Conservation (phyloP, 164 flowering plant genomes). For the Dillenia turbinata region DNA sequence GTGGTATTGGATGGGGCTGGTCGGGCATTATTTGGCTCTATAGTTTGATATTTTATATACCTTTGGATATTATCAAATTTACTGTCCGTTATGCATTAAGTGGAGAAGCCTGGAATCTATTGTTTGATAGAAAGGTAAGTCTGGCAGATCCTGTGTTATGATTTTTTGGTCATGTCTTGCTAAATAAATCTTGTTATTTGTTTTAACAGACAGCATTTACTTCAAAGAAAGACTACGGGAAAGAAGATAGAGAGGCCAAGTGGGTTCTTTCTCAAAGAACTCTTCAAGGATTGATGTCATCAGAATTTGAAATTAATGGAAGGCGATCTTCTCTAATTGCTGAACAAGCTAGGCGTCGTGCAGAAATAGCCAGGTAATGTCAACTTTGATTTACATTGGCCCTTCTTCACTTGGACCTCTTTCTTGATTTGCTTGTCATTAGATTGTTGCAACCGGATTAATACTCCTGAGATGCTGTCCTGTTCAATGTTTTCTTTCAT, state of each 20-base stretch:
- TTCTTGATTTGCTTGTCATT: no score
- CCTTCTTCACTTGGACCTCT: no score
- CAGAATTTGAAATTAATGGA: constrained; percentile 42
- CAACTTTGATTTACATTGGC: not conserved
- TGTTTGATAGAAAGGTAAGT: constrained; percentile 76
- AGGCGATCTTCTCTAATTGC: constrained; percentile 61
- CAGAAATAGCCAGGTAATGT: constrained; percentile 83
- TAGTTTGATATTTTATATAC: constrained; percentile 65
- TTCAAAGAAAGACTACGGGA: constrained; percentile 75
- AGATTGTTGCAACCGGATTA: no score
- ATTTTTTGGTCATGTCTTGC: not conserved
- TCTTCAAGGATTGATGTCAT: constrained; percentile 49
- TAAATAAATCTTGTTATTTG: not conserved
- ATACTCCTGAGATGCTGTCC: no score
- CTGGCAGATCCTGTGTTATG: not conserved
- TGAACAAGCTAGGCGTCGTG: constrained; percentile 77
- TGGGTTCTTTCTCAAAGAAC: constrained; percentile 72
- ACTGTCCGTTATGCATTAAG: constrained; percentile 63
- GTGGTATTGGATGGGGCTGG: constrained; percentile 90
- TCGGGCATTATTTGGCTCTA: constrained; percentile 83
- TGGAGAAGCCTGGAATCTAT: constrained; percentile 83
- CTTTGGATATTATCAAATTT: constrained; percentile 76
- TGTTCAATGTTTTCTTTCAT: no score
- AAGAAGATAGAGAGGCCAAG: constrained; percentile 71
- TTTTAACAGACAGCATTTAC: constrained; percentile 69